A percentile compares a stretch with the other conserved stretches of the same genome.
These are phyloP conservation scores for Populus ilicifolia DNA, from an alignment of 345 rosid genomes.

Conservation along the genomic window DNA sequence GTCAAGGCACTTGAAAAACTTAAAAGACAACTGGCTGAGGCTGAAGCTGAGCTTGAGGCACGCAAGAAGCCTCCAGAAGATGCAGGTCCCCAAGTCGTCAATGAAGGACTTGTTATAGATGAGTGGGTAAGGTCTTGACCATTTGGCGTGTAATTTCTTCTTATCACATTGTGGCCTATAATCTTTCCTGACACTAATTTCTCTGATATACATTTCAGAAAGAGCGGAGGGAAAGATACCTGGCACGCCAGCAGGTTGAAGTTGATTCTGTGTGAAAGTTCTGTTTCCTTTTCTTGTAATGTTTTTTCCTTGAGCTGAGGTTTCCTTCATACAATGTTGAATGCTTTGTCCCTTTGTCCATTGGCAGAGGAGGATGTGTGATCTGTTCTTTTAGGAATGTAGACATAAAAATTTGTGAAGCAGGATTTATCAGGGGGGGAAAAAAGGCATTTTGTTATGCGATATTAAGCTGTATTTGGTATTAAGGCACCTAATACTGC, in stretches of 20 bases:
- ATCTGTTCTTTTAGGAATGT: constrained; percentile 5
- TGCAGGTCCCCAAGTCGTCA: constrained; percentile 18
- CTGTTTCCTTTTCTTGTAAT: background rate
- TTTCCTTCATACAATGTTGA: constrained; percentile 13
- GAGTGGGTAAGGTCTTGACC: constrained; percentile 29
- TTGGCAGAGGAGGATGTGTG: background rate
- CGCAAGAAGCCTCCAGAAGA: constrained; percentile 32
- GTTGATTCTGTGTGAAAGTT: constrained; percentile 36
- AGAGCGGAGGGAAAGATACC: constrained; percentile 32
- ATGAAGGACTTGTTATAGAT: constrained; percentile 33
- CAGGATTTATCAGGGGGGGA: background rate
- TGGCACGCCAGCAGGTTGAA: constrained; percentile 31
- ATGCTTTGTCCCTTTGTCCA: constrained; percentile 2
- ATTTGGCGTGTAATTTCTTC: background rate
- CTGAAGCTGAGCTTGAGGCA: constrained; percentile 30
- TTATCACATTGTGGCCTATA: background rate
- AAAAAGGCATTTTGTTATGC: background rate
- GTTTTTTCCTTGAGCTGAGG: constrained; percentile 6
- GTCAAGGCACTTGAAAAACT: constrained; percentile 29
- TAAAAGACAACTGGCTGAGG: constrained; percentile 28
- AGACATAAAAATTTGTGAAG: constrained; percentile 1
- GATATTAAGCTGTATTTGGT: background rate
- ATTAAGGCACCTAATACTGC: constrained; percentile 3
- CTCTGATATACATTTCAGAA: constrained; percentile 13
- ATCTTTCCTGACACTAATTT: background rate